Base-by-base conservation (phyloP, 352 stramenopile species). In the Thalassiosira pacifica region DNA sequence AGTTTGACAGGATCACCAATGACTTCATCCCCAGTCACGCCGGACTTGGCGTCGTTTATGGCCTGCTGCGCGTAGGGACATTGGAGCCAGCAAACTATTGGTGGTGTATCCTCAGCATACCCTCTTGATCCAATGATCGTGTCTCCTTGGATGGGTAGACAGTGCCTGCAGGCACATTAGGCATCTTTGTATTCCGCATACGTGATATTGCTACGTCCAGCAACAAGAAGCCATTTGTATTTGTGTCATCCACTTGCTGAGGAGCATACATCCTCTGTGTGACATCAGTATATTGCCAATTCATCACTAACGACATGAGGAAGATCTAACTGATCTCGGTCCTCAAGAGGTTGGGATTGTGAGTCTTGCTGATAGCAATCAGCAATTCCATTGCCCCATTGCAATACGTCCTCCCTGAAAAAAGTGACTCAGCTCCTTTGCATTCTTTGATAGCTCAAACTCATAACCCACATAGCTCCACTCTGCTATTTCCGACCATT, bases 91-190 rank as follows among this genome's bases (percentile, higher is more conserved):
- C 94, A 90, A 19, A 94, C 87, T 10, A 79, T 94, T 37, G 85
- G 83, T 48, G 80, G 81, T 26, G 69, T 64, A 27, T 91, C 88
- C 11, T 60, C 26, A 52, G 55, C 48, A 2, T 71, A 65, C 24
- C 80, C 27, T 72, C 75, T 83, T 19, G 90, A 94, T 57, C 91
- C 91, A 45, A 95, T 75, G 76, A 95, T 95, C 13, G 88, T 81
- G 75, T 95, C 90, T 8, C 88, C 91, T 26, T 82, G 79, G n/a
- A 95, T 79, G n/a, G 91, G 91, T 8, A 95, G 72, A 61, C 91
- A 95, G 57, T 83, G 53, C 22, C 73, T 40, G 63, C 91, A 95
- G 9, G 93, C 52, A 66, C 91, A 86, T 59, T 95, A 90, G 24
- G 85, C 80, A 76, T 94, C 90, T 52, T 90, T 90, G 60, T 90